These are phyloP conservation scores for Butyriboletus appendiculatus DNA, from an alignment of 1,284 basidiomycete species.

Conservation along the genomic window DNA sequence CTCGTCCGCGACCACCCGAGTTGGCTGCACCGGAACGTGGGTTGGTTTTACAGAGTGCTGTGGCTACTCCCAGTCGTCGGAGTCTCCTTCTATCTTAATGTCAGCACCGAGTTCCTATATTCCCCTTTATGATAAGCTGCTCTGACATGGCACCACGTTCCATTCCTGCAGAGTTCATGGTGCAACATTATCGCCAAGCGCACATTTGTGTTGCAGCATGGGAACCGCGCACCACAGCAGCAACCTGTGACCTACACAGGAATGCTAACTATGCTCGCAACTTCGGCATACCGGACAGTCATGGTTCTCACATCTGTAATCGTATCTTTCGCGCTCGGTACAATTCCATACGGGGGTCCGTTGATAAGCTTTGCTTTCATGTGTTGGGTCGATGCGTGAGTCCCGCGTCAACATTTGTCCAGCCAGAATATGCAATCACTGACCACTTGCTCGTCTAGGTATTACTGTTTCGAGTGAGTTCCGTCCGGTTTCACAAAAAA, in stretches of 20 bases:
- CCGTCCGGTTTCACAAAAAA: neutral
- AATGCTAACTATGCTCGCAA: conserved; percentile 69
- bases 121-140: neutral
- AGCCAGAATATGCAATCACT: conserved; percentile 1
- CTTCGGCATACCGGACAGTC: conserved; percentile 74
- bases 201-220: conserved; percentile 66
- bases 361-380: conserved; percentile 66
- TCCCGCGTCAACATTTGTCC: conserved; percentile 24
- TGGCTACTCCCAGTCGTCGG: conserved; percentile 78
- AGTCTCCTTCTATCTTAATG: conserved; percentile 73
- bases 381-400: conserved; percentile 84
- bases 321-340: conserved; percentile 62
- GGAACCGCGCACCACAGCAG: conserved; percentile 49
- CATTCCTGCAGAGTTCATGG: conserved; percentile 61
- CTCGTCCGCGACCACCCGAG: conserved; percentile 61
- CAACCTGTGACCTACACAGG: conserved; percentile 64
- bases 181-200: conserved; percentile 71
- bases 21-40: conserved; percentile 70
- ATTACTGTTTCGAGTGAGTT: conserved; percentile 85
- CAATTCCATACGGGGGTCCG: conserved; percentile 65
- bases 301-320: conserved; percentile 79
- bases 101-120: conserved; percentile 39
- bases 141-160: conserved; percentile 15
- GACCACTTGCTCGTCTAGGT: conserved; percentile 44
- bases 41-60: conserved; percentile 71